Base-by-base conservation (phyloP, 2,329 filamentous ascomycete species). In the Ceratocystis eucalypticola region DNA sequence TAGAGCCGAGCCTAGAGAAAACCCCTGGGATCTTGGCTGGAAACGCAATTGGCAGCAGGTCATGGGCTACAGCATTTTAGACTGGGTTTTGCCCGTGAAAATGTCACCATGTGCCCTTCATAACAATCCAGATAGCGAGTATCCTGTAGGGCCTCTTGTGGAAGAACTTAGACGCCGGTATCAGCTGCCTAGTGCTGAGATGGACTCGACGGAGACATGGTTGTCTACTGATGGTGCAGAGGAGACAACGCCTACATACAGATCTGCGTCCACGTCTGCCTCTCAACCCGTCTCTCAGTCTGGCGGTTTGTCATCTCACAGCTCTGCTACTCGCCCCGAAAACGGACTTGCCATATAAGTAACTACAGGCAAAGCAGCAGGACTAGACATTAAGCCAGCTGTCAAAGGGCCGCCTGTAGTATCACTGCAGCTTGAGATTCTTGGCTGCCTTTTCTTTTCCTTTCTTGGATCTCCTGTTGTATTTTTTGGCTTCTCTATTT, bases 81-180 rank as follows among this genome's bases (percentile, higher is more conserved):
- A 96, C 68, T 97, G 92, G 92, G 72, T 96, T 12, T 76, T 96
- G 1, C 93, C 93, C 0, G 74, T 96, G 44, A 84, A 80, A 66
- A 80, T 83, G 68, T 91, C 88, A 3, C 93, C 93, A 0, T 93
- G 88, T 74, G 81, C 81, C 63, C 81, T 83, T 65, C 88, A 92
- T 71, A 84, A 84, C 61, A 81, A 79, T 70, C 78, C 79, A 67
- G 80, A 82, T 69, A 86, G 88, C 71, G 84, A 89, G 67, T 95
- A 88, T 72, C 79, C 81, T 15, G 78, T 89, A 71, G 88, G 88
- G 0, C 80, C 80, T 3, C 77, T 84, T 2, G 79, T 93, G 2
- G 75, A 81, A 37, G 73, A 79, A 33, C 72, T 90, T 66, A 82
- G 81, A 70, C 75, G 72, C 61, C 74, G 80, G 66, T 75, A 77